Conservation (phyloP, 768 basidiomycete genomes). For the Hemileccinum rubropunctum region DNA sequence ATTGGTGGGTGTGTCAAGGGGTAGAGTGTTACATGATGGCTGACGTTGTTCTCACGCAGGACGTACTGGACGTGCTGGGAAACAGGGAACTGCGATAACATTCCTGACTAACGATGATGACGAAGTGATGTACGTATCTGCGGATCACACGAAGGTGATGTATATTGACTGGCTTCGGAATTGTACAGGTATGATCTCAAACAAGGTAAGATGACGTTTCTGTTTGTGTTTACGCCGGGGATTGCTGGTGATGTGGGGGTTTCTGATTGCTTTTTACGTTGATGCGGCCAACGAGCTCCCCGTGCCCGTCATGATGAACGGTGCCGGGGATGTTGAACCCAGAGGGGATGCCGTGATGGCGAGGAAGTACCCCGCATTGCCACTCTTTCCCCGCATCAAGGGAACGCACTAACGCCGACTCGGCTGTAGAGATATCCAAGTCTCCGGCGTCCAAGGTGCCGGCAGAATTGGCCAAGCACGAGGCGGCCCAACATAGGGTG, state of each 20-base stretch:
- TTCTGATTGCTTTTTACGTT: too few relatives aligned
- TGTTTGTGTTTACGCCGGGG: not conserved
- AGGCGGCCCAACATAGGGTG: slow-evolving; percentile 86
- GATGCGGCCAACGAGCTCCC: too few relatives aligned
- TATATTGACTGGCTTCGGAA: too few relatives aligned
- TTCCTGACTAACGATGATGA: slow-evolving; percentile 96
- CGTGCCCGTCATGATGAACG: too few relatives aligned
- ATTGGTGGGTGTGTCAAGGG: slow-evolving; percentile 64
- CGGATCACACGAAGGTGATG: too few relatives aligned
- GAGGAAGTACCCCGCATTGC: slow-evolving; percentile 4
- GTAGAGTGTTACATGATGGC: not conserved
- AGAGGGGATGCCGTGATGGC: slow-evolving; percentile 1
- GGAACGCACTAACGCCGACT: slow-evolving; percentile 14
- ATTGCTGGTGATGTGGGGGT: too few relatives aligned
- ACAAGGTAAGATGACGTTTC: slow-evolving; percentile 55
- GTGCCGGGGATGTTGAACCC: too few relatives aligned
- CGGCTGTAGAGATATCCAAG: slow-evolving; percentile 78
- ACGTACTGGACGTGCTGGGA: slow-evolving; percentile 97
- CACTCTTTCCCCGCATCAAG: slow-evolving; percentile 12
- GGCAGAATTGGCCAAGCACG: slow-evolving; percentile 85
- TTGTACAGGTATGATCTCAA: slow-evolving; percentile 85
- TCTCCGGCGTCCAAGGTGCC: slow-evolving; percentile 91
- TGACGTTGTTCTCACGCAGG: slow-evolving; percentile 43
- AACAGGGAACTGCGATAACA: slow-evolving; percentile 89
- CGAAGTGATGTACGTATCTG: slow-evolving; percentile 82